Evolutionary conservation across 2,329 filamentous ascomycete genomes (phyloP).

Genomic region (Colletotrichum aenigma): DNA sequence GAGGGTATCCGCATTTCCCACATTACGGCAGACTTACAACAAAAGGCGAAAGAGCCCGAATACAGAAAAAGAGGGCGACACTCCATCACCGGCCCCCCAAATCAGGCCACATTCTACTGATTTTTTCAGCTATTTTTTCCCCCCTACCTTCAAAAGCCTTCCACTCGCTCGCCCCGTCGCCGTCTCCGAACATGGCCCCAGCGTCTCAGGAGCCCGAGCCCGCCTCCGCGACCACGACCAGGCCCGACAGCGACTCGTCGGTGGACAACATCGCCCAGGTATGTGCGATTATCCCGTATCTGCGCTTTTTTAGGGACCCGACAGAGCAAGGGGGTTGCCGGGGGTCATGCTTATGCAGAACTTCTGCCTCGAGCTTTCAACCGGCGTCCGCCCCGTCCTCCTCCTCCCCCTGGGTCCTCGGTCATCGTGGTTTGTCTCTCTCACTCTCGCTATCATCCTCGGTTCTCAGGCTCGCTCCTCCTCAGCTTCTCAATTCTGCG

Average conservation of each 20-base stretch:
- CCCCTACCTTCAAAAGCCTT: neutral
- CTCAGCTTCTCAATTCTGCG: neutral
- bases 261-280: conserved; percentile 22
- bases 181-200: conserved; percentile 19
- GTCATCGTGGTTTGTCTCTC: neutral
- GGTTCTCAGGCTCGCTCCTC: neutral
- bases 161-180: conserved; percentile 8
- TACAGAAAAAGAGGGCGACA: conserved; percentile 15
- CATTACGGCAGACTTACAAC: neutral
- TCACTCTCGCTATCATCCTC: neutral
- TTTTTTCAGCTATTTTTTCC: neutral
- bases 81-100: conserved; percentile 10
- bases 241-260: conserved; percentile 14
- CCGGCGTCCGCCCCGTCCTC: neutral
- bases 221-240: conserved; percentile 18
- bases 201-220: conserved; percentile 14
- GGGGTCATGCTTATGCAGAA: conserved; percentile 1
- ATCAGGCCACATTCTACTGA: conserved; percentile 15
- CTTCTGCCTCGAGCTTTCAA: neutral
- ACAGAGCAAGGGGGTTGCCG: neutral
- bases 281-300: conserved; percentile 7
- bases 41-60: neutral
- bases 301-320: neutral
- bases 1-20: conserved; percentile 12
- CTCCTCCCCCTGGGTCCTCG: neutral